Evolutionary conservation across 306 rosid genomes (phyloP).

Genomic region (Lathyrus tuberosus): DNA sequence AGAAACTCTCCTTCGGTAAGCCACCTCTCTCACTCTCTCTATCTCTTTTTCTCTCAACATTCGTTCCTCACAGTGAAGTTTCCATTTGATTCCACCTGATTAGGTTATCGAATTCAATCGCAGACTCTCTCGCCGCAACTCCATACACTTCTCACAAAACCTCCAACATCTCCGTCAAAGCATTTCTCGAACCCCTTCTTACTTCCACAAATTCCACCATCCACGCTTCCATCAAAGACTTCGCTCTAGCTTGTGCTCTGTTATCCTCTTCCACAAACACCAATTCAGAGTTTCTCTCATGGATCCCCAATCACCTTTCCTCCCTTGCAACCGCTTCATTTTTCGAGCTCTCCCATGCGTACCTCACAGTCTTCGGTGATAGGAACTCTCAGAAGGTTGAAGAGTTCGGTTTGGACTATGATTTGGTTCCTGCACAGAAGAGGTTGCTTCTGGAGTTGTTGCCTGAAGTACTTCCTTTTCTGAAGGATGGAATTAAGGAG

Average conservation of each 20-base stretch:
- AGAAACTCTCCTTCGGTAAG: conserved; percentile 57
- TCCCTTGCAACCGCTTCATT: conserved; percentile 54
- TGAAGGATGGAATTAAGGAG: conserved; percentile 73
- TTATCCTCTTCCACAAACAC: conserved; percentile 55
- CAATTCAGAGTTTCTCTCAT: conserved; percentile 61
- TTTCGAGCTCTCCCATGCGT: conserved; percentile 50
- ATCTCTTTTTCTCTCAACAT: background rate
- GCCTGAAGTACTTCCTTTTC: conserved; percentile 60
- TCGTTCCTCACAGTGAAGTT: background rate
- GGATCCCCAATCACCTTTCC: conserved; percentile 67
- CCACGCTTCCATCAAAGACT: conserved; percentile 57
- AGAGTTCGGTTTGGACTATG: conserved; percentile 54
- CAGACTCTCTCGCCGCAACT: conserved; percentile 45
- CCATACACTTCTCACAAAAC: conserved; percentile 48
- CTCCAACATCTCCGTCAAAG: conserved; percentile 57
- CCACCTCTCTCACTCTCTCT: conserved; percentile 7
- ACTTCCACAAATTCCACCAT: conserved; percentile 28
- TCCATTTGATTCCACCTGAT: conserved; percentile 15
- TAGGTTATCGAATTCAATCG: conserved; percentile 62
- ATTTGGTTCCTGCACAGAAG: conserved; percentile 51
- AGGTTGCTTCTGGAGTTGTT: conserved; percentile 65
- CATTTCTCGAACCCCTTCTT: conserved; percentile 66
- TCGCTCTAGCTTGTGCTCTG: conserved; percentile 71
- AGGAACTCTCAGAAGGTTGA: conserved; percentile 38
- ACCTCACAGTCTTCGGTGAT: conserved; percentile 39